A percentile compares a stretch with the other conserved stretches of the same genome.
Conservation (phyloP, 805 yeast species). For the Ogataea pilisensis region DNA sequence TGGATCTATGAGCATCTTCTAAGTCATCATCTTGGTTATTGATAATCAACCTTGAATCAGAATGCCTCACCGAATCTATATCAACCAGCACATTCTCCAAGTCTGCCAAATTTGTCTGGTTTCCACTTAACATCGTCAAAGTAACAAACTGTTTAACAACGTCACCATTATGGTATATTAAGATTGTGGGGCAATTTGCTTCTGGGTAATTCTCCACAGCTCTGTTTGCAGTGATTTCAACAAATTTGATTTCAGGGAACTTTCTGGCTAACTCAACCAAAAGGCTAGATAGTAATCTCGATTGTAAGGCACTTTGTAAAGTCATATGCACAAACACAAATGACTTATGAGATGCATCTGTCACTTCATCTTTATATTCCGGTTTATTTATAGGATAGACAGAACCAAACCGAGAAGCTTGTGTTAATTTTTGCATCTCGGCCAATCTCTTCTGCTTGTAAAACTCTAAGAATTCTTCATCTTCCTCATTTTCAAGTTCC, state of each 20-base stretch:
- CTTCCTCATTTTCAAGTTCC: conserved; percentile 87
- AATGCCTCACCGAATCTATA: conserved; percentile 57
- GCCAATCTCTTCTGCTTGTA: conserved; percentile 74
- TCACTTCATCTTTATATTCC: conserved; percentile 82
- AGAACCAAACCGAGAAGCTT: conserved; percentile 60
- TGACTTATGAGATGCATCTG: conserved; percentile 64
- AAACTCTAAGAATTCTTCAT: conserved; percentile 77
- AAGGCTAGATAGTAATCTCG: conserved; percentile 63
- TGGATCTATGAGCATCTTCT: conserved; percentile 47
- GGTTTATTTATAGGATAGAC: conserved; percentile 80
- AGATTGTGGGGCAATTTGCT: conserved; percentile 82
- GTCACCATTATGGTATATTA: conserved; percentile 74
- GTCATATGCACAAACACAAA: conserved; percentile 79
- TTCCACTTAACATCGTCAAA: conserved; percentile 78
- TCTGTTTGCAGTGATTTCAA: conserved; percentile 85
- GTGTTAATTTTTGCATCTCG: conserved; percentile 62
- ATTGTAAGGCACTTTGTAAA: conserved; percentile 62
- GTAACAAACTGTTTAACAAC: conserved; percentile 82
- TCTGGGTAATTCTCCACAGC: conserved; percentile 94
- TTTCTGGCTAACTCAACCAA: conserved; percentile 55
- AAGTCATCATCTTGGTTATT: conserved; percentile 55
- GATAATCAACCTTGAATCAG: conserved; percentile 62
- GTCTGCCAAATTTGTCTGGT: conserved; percentile 63
- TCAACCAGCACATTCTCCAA: conserved; percentile 69
- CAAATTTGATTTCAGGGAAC: conserved; percentile 81